These are phyloP conservation scores for Prunus padus DNA, from an alignment of 306 rosid species.

Conservation along the genomic window DNA sequence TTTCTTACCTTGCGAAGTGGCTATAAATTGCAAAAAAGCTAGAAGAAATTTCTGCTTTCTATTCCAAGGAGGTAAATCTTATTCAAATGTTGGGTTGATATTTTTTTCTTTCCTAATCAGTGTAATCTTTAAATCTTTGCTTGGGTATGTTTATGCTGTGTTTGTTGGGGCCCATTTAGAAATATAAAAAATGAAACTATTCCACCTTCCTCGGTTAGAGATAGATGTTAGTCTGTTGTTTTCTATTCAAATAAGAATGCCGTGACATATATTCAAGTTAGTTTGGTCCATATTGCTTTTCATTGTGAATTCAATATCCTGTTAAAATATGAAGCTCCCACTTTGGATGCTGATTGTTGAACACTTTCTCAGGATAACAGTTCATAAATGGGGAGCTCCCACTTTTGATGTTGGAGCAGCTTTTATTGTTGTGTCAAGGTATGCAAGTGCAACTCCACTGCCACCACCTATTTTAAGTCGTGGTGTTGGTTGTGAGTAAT, in stretches of 20 bases:
- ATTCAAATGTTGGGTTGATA: background rate
- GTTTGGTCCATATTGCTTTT: too few relatives aligned
- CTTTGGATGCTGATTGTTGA: slow-evolving; percentile 56
- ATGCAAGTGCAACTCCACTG: slow-evolving; percentile 88
- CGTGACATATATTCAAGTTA: too few relatives aligned
- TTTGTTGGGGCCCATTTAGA: slow-evolving; percentile 4
- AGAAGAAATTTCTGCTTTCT: background rate
- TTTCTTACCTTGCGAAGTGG: background rate
- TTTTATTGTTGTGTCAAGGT: slow-evolving; percentile 81
- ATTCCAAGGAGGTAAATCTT: background rate
- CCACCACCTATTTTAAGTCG: slow-evolving; percentile 95
- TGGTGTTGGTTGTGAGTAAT: slow-evolving; percentile 94
- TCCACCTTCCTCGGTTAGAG: background rate
- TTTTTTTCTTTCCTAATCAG: too few relatives aligned
- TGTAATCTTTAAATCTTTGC: background rate
- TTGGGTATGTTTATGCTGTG: background rate
- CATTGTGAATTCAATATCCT: slow-evolving; percentile 47
- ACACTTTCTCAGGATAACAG: slow-evolving; percentile 62
- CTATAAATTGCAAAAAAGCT: background rate
- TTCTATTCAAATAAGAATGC: too few relatives aligned
- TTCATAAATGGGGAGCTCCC: slow-evolving; percentile 98
- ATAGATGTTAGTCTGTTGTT: background rate
- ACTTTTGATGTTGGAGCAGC: slow-evolving; percentile 95
- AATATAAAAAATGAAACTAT: background rate
- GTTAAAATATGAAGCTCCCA: slow-evolving; percentile 80